phyloP scores from a whole-genome alignment of 2,329 filamentous ascomycete genomes.

The Colletotrichum noveboracense region DNA sequence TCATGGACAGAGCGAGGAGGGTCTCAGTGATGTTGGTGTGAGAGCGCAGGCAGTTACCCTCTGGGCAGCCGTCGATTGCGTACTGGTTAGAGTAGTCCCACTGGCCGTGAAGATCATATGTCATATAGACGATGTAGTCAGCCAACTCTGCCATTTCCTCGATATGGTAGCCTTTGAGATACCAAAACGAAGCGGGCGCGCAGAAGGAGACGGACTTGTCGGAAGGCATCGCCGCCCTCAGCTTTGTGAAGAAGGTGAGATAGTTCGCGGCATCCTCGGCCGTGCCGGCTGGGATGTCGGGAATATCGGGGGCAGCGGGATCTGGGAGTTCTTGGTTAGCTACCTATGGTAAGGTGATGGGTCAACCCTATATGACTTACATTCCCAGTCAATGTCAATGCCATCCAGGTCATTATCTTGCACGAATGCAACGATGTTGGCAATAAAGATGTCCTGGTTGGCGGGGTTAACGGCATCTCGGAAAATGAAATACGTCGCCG shows the following conservation, averaged over 20 bases:
- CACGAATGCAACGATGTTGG: conserved; percentile 43
- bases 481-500: conserved; percentile 40
- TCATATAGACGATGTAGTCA: conserved; percentile 41
- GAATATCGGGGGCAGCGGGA: conserved; percentile 32
- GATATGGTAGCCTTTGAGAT: conserved; percentile 40
- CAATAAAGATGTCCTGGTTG: conserved; percentile 42
- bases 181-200: conserved; percentile 43
- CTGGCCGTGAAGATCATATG: conserved; percentile 38
- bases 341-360: too few relatives aligned
- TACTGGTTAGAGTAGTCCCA: conserved; percentile 31
- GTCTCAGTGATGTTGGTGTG: conserved; percentile 46
- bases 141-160: conserved; percentile 30
- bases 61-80: conserved; percentile 28
- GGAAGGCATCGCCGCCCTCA: not conserved
- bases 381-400: conserved; percentile 50
- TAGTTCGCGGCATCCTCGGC: conserved; percentile 32
- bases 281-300: conserved; percentile 19
- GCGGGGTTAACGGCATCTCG: conserved; percentile 27
- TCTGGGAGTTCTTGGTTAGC: conserved; percentile 19
- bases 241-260: conserved; percentile 18
- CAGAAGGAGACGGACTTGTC: conserved; percentile 39
- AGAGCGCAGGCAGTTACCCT: conserved; percentile 37
- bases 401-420: conserved; percentile 45
- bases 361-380: too few relatives aligned
- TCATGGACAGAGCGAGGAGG: conserved; percentile 35